Conservation (phyloP, 2,329 filamentous ascomycete genomes). For the Bipolaris zeicola region DNA sequence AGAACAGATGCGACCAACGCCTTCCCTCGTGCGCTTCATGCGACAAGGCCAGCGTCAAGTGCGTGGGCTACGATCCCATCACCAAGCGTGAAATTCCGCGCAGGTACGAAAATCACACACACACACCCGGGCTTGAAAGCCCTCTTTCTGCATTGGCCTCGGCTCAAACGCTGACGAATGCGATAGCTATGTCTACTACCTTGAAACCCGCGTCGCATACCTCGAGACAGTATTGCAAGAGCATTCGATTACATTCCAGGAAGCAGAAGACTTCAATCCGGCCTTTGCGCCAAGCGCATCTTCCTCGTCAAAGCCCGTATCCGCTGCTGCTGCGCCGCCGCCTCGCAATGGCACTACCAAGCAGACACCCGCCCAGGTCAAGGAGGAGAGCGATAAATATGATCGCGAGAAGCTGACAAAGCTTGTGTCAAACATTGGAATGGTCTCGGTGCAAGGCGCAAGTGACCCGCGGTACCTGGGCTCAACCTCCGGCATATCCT, state of each 20-base stretch:
- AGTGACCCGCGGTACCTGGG: conserved; percentile 82
- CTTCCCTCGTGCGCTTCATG: conserved; percentile 89
- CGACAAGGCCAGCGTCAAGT: conserved; percentile 88
- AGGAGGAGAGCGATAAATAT: conserved; percentile 55
- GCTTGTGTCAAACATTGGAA: conserved; percentile 71
- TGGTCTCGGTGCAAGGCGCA: conserved; percentile 77
- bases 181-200: conserved; percentile 85
- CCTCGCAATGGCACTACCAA: conserved; percentile 31
- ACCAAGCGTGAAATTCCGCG: conserved; percentile 94
- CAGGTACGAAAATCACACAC: conserved; percentile 48
- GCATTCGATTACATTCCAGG: conserved; percentile 73
- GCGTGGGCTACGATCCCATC: conserved; percentile 95
- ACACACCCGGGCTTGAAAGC: neutral
- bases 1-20: conserved; percentile 94
- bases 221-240: conserved; percentile 76
- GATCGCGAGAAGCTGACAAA: conserved; percentile 68
- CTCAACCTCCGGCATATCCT: conserved; percentile 88
- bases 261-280: conserved; percentile 67
- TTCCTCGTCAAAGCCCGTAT: conserved; percentile 11
- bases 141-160: conserved; percentile 1
- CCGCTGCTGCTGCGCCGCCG: conserved; percentile 16
- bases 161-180: conserved; percentile 13
- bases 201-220: conserved; percentile 84
- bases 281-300: conserved; percentile 46
- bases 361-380: conserved; percentile 21